phyloP scores from a whole-genome alignment of 164 flowering plant genomes.

The Protea cynaroides region DNA sequence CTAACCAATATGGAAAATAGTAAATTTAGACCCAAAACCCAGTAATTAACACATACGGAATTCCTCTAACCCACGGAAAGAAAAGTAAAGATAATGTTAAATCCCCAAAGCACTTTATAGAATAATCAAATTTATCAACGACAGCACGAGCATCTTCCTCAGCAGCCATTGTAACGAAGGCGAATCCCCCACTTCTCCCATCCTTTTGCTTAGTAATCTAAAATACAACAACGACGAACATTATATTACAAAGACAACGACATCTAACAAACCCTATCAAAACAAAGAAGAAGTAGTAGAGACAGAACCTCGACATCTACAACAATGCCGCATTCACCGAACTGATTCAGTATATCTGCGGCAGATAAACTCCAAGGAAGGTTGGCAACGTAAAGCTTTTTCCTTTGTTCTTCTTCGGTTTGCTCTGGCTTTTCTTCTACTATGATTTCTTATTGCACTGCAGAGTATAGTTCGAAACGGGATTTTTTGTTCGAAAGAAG shows the following conservation, averaged over 20 bases:
- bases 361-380: constrained; percentile 61
- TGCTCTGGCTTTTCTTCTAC: constrained; percentile 23
- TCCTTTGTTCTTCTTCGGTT: constrained; percentile 26
- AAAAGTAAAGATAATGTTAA: too few relatives aligned
- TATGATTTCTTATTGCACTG: constrained; percentile 30
- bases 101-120: constrained; percentile 35
- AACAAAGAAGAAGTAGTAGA: not conserved
- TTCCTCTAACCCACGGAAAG: too few relatives aligned
- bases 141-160: constrained; percentile 65
- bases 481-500: constrained; percentile 14
- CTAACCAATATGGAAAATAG: too few relatives aligned
- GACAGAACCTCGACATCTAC: constrained; percentile 59
- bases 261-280: not conserved
- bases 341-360: constrained; percentile 49
- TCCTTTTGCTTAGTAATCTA: constrained; percentile 69
- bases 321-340: constrained; percentile 72
- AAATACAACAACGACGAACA: not conserved
- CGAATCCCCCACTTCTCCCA: constrained; percentile 71
- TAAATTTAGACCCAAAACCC: too few relatives aligned
- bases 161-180: constrained; percentile 70
- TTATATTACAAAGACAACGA: not conserved
- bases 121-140: constrained; percentile 54
- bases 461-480: constrained; percentile 26
- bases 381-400: constrained; percentile 64
- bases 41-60: too few relatives aligned